These are phyloP conservation scores for Phytophthora aleatoria DNA, from an alignment of 352 stramenopile genomes.

Conservation along the genomic window DNA sequence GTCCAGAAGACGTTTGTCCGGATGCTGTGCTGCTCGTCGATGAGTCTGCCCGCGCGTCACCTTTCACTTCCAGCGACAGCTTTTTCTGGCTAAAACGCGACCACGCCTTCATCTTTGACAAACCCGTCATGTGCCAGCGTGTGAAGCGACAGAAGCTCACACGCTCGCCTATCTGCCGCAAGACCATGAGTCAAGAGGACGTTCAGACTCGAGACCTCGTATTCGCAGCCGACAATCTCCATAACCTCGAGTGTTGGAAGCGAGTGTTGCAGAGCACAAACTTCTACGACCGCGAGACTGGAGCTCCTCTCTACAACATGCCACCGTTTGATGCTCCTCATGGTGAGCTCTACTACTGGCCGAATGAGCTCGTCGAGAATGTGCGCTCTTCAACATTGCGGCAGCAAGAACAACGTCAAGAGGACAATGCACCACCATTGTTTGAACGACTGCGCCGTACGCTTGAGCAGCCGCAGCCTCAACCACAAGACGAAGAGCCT, in stretches of 20 bases:
- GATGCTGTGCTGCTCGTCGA: slow-evolving; percentile 45
- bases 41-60: slow-evolving; percentile 31
- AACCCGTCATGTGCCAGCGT: slow-evolving; percentile 42
- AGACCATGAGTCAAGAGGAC: slow-evolving; percentile 50
- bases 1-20: slow-evolving; percentile 33
- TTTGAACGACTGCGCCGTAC: slow-evolving; percentile 23
- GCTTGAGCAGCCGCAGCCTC: slow-evolving; percentile 13
- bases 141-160: slow-evolving; percentile 45
- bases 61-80: slow-evolving; percentile 28
- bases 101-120: slow-evolving; percentile 49
- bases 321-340: slow-evolving; percentile 19
- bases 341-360: slow-evolving; percentile 47
- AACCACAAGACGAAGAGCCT: slow-evolving; percentile 21
- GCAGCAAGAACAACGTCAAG: slow-evolving; percentile 16
- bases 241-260: slow-evolving; percentile 38
- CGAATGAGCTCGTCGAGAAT: slow-evolving; percentile 40
- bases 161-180: slow-evolving; percentile 43
- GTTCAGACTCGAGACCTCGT: slow-evolving; percentile 42
- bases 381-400: slow-evolving; percentile 29
- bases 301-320: slow-evolving; percentile 15
- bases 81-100: slow-evolving; percentile 46
- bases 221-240: slow-evolving; percentile 46
- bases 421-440: slow-evolving; percentile 12
- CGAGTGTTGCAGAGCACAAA: slow-evolving; percentile 38
- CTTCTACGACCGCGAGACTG: slow-evolving; percentile 30